Evolutionary conservation across 2,329 filamentous ascomycete genomes (phyloP), one percentile per base, ranked within the genome.

Genomic region (Claviceps citrina): DNA sequence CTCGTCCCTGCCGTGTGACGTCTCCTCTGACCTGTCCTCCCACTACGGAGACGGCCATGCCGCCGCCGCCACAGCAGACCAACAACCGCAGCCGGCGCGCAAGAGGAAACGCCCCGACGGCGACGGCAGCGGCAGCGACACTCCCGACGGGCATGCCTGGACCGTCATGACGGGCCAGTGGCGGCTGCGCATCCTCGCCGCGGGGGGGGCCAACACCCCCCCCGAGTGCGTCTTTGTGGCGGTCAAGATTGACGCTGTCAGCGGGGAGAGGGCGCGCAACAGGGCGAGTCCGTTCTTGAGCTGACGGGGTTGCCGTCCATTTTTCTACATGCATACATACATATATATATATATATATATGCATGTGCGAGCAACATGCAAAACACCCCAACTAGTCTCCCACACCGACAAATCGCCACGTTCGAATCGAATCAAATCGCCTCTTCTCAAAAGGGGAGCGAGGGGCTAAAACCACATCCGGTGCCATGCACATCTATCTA

Each of bases 191-290:
- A 73, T 93, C 22, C 77, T 81, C 52, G 58, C 58, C 12, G 54
- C 60, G 3, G 60, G 51, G 42, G 64, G 60, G 37, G 67, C 68
- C 36, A 74, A 68, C 51, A 65, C 63, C 28, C 64, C 65, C 2
- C 67, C 79, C 41, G 81, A 89, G 59, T 80, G 84, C 43, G 68
- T 84, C 18, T 67, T 93, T 37, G 68, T 81, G 13, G 82, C 77
- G 1, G 81, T 87, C 26, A 85, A 83, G 57, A 54, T 93, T 20
- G 81, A 93, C 48, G 81, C 78, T 0, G 71, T 77, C 49, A 79
- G 70, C 39, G 70, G 67, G 7, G 76, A 89, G 58, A 65, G 67
- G 45, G 68, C 68, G 9, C 70, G 83, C 46, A 93, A 93, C 61
- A 61, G 60, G 37, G 58, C 65, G 38, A 70, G 81, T 45, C 62